Evolutionary conservation across 1,284 basidiomycete species (phyloP), one percentile per base, ranked within the genome.

Genomic region (Cerioporus squamosus): DNA sequence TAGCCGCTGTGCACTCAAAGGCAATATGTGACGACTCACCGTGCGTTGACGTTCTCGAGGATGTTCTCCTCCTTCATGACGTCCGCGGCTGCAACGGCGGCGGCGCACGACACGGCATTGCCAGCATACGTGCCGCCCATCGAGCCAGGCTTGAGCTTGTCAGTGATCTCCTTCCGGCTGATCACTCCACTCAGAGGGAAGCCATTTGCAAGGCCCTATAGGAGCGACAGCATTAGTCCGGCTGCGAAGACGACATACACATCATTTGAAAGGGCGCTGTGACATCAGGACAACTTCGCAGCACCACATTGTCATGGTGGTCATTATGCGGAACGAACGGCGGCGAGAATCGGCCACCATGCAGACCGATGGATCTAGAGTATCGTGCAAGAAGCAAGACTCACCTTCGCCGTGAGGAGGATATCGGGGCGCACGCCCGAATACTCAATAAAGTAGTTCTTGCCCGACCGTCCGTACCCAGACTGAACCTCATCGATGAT

Each of bases 91-190:
- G 94, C 94, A 40, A 89, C 80, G 12, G 88, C 94, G 17, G 95
- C 95, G 0, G 95, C 95, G 70, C 94, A 97, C 0, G 91, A 80
- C 0, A 97, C 91, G 0, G 92, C 88, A 69, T 95, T 97, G 29
- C 95, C 95, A 10, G 91, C 91, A 67, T 95, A 95, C 2, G 94
- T 96, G 18, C 94, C 94, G 26, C 94, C 93, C 85, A 97, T 89
- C 17, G 85, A 86, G 14, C 94, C 95, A 7, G 91, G 85, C 69
- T 82, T 84, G 62, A 97, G 81, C 67, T 80, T 86, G 72, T 93
- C 91, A 57, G 93, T 95, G 55, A 97, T 70, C 66, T 94, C 92
- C 76, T 87, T 93, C 51, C 88, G 81, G 63, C 90, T 90, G 52
- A 94, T 85, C 44, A 98, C 85, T 24, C 88, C 94, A 56, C 92